Evolutionary conservation across 2,329 filamentous ascomycete genomes (phyloP), one percentile per base, ranked within the genome.

Genomic region (Aspergillus fijiensis): DNA sequence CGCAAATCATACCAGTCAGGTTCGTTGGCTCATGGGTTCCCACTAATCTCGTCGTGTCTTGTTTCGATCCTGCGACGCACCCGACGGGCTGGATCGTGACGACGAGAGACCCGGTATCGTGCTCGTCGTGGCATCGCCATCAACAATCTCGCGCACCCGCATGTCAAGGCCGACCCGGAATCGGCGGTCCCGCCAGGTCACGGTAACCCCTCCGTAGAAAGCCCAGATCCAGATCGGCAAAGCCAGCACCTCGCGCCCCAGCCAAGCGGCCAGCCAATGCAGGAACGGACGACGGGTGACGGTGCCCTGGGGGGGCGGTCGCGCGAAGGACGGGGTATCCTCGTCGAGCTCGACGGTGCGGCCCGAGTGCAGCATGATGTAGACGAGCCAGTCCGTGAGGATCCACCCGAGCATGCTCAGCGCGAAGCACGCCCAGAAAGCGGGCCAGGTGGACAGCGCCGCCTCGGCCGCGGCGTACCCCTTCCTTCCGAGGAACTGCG

Each of bases 171-270:
- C 86, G 1, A 98, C 93, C 68, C 85, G 85, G 73, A 98, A 98
- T 29, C 81, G 84, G 69, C 88, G 88, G 0, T 93, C 94, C 58
- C 95, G 82, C 96, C 95, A 99, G 55, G 85, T 85, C 0, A 99
- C 91, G 0, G 88, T 94, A 1, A 89, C 87, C 0, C 95, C 95
- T n/a, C 94, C 89, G 67, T 91, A 86, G 21, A 97, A 90, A 0
- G 95, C 95, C 85, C 89, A 92, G 0, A 86, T 79, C 95, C 95
- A 99, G 60, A 99, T 89, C 0, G 93, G 93, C 50, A 96, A 80
- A 0, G 95, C 93, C 9, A 97, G 80, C 0, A 85, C 65, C 76
- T 99, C 95, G 33, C 95, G 83, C 0, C 90, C 92, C 0, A 96
- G 67, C 95, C 96, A 99, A 0, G 93, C 90, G 5, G 83, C 73